phyloP scores from a whole-genome alignment of 306 rosid species.

The Cucumis melo region DNA sequence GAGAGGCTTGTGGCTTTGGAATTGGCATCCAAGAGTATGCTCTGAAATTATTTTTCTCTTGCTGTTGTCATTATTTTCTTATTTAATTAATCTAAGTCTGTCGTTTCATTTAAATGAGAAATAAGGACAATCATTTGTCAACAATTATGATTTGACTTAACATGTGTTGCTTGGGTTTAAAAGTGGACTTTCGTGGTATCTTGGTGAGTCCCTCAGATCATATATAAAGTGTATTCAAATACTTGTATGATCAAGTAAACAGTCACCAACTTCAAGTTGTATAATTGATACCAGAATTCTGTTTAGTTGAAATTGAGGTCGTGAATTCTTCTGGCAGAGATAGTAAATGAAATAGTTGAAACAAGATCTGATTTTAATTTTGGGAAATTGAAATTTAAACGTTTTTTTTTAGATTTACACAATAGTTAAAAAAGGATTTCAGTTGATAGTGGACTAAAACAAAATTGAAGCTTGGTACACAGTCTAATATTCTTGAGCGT shows the following conservation, averaged over 20 bases:
- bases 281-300: not conserved
- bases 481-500: not conserved
- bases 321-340: not conserved
- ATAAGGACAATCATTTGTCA: not conserved
- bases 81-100: not conserved
- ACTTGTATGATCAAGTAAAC: not conserved
- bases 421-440: not conserved
- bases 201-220: not conserved
- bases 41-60: not conserved
- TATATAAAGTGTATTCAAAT: not conserved
- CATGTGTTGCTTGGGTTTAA: not conserved
- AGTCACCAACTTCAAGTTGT: not conserved
- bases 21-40: constrained; percentile 35
- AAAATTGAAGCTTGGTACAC: not conserved
- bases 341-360: not conserved
- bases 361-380: not conserved
- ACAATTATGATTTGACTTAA: not conserved
- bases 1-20: constrained; percentile 32
- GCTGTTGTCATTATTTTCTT: not conserved
- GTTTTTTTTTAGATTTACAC: not conserved
- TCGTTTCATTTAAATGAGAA: not conserved
- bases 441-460: not conserved
- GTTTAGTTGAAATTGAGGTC: not conserved
- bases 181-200: not conserved
- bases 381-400: not conserved